These are phyloP conservation scores for Candida neerlandica DNA, from an alignment of 1,139 yeast genomes.

Conservation along the genomic window DNA sequence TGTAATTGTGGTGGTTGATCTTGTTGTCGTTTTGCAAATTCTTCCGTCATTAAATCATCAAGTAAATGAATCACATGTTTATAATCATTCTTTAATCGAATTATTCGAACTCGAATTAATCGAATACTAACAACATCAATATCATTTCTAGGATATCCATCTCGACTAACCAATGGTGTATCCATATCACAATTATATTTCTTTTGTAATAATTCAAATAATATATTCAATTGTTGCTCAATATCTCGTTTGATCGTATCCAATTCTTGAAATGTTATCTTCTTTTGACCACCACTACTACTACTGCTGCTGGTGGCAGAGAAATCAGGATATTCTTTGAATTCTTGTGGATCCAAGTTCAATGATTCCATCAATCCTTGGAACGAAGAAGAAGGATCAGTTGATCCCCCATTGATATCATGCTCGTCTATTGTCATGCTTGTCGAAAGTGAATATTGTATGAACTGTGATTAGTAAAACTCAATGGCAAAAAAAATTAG, in stretches of 20 bases:
- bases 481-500: neutral
- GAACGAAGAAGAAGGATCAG: constrained; percentile 22
- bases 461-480: neutral
- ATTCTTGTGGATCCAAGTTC: constrained; percentile 34
- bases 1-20: constrained; percentile 10
- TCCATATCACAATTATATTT: constrained; percentile 57
- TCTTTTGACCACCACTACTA: neutral
- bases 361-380: constrained; percentile 43
- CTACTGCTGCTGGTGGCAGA: constrained; percentile 11
- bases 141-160: constrained; percentile 87
- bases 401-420: constrained; percentile 15
- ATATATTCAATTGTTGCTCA: constrained; percentile 33
- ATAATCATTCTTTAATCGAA: constrained; percentile 71
- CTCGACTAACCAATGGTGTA: constrained; percentile 62
- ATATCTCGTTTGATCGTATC: constrained; percentile 32
- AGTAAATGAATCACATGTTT: constrained; percentile 50
- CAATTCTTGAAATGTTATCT: constrained; percentile 29
- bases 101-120: constrained; percentile 62
- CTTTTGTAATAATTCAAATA: constrained; percentile 35
- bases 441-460: neutral
- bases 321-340: constrained; percentile 22
- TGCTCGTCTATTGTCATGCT: constrained; percentile 19
- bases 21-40: constrained; percentile 27
- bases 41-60: constrained; percentile 47
- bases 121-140: constrained; percentile 75